Evolutionary conservation across 164 flowering plant species (phyloP), one percentile per base, ranked within the genome.

Genomic region (Magnolia kwangsiensis): DNA sequence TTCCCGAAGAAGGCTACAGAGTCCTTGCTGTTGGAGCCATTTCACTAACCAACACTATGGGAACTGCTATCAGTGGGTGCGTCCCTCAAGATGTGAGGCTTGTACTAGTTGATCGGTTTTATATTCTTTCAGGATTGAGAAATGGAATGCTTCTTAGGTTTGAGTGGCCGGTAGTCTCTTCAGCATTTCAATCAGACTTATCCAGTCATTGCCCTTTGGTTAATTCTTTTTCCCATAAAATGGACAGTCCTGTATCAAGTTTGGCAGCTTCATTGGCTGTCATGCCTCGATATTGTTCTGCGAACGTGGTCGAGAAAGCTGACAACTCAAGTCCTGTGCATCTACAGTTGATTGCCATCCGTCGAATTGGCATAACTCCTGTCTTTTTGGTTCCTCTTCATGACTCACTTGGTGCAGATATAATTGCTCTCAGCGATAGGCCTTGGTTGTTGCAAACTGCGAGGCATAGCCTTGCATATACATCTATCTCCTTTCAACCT

Each of bases 391-490:
- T 91, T 78, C 95, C 99, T 50, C 81, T 96, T 76, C 83, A 77
- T 70, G 94, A 96, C 80, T 87, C 86, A 20, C 88, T 90, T 58
- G 89, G 88, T 81, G 80, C 96, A 45, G 98, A 96, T 73, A 86
- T 96, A 55, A 89, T 96, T 81, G 90, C 90, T 83, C 91, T 96
- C 68, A 92, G 99, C 86, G 99, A 96, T 77, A 90, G 99, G 82
- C 97, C 98, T 50, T 96, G 99, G 98, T 85, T 96, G 76, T 83
- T 96, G 85, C 99, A 92, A 80, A 89, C 94, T 80, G 99, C 98
- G 67, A 90, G 97, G 82, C 98, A 91, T 80, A 90, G 97, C 78
- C 90, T 96, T 16, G 88, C 97, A 59, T 96, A 89, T 83, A 88
- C 93, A 64, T 96, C 98, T 67, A 92, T 96, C 64, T 92, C 99